These are phyloP conservation scores for Davidsoniella virescens DNA, from an alignment of 2,329 filamentous ascomycete genomes.

Conservation along the genomic window DNA sequence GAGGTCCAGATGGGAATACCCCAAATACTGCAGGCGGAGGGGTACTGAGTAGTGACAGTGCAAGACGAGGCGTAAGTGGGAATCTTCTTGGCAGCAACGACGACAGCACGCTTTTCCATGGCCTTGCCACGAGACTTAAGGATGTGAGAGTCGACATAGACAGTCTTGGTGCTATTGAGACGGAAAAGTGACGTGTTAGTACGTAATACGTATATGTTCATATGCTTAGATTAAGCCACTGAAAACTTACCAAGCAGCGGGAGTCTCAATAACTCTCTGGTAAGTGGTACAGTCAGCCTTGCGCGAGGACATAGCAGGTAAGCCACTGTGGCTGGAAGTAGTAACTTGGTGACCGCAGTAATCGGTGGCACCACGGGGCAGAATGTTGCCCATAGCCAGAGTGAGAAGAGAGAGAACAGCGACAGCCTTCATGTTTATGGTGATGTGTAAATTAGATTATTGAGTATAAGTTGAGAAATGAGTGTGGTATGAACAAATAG, in stretches of 20 bases:
- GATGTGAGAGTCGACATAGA: constrained; percentile 23
- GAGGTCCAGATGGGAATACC: constrained; percentile 25
- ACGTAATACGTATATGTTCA: too few relatives aligned
- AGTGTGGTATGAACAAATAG: background rate
- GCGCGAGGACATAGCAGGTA: constrained; percentile 21
- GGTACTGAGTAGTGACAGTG: constrained; percentile 21
- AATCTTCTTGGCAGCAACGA: constrained; percentile 19
- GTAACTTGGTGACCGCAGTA: constrained; percentile 32
- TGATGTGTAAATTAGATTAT: too few relatives aligned
- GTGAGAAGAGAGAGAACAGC: constrained; percentile 23
- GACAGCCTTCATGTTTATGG: constrained; percentile 26
- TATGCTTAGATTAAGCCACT: too few relatives aligned
- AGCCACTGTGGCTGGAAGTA: constrained; percentile 23
- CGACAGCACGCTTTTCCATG: constrained; percentile 17
- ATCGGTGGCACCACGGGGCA: constrained; percentile 22
- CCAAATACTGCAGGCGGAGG: constrained; percentile 30
- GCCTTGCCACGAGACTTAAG: constrained; percentile 19
- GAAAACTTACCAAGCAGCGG: constrained; percentile 23
- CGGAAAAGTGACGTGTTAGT: background rate
- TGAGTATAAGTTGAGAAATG: constrained; percentile 3
- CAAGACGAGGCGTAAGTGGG: constrained; percentile 27
- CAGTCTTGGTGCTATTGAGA: constrained; percentile 20
- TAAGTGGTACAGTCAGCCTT: constrained; percentile 27
- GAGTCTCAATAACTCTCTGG: constrained; percentile 24
- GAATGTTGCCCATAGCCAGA: constrained; percentile 22